Evolutionary conservation across 306 rosid species (phyloP), one percentile per base, ranked within the genome.

Genomic region (Hippophae tibetana): DNA sequence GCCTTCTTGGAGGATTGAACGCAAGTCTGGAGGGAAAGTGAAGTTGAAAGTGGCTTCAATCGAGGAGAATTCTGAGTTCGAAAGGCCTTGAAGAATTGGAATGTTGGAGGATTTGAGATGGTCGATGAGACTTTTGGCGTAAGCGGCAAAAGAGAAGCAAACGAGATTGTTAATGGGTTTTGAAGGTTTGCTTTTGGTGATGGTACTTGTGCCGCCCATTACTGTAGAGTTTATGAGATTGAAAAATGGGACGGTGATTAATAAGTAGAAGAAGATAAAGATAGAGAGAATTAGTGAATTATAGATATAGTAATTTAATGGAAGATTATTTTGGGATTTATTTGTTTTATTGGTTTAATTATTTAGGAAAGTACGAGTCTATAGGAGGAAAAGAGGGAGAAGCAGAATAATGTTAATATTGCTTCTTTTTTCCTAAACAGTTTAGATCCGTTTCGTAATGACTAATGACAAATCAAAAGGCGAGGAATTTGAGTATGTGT

Each of bases 101-200:
- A 83, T 59, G 68, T 74, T 49, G 7, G 88, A 74, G 42, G 85
- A 72, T 14, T 72, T 60, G 66, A 92, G 80, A 40, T 66, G 58
- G 2, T 76, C 7, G 38, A 92, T 72, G 50, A 92, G 71, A 51
- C 70, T 49, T 43, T 60, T 75, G 14, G 93, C 81, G 43, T 87
- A 87, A 5, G 99, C 87, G 0, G 93, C 81, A 71, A 78, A 75
- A 23, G 99, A 92, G 80, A 92, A 92, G 82, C 96, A 92, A 41
- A 77, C 79, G 13, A 72, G 81, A 53, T 74, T 82, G 3, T 13
- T 13, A 65, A 50, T 61, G 50, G 10, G 62, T 42, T n/a, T 43
- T 47, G 51, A 69, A 0, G 70, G 74, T 61, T 67, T 72, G 43
- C 7, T 46, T 44, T 8, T 52, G 10, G 7, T 12, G 13, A 7